A percentile compares a stretch with the other conserved stretches of the same genome.
These are phyloP conservation scores for Phytophthora colocasiae DNA, from an alignment of 352 stramenopile genomes.

Conservation along the genomic window DNA sequence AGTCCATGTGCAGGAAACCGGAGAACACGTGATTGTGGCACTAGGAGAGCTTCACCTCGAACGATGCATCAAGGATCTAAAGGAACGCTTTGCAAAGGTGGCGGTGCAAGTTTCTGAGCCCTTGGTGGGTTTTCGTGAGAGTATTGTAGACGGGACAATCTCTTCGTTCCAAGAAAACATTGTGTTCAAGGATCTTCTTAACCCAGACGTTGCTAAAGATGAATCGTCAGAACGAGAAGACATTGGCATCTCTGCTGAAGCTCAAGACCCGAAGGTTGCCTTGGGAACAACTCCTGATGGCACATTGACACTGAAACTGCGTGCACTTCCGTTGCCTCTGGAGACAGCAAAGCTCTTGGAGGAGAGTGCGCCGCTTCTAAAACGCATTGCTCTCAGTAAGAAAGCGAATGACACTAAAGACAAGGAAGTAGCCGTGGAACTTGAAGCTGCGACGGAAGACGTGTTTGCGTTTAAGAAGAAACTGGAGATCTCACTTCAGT, in stretches of 20 bases:
- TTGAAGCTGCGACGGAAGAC: constrained; percentile 27
- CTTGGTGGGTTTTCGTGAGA: constrained; percentile 92
- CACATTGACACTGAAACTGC: constrained; percentile 77
- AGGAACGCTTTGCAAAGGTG: constrained; percentile 89
- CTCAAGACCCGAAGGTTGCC: constrained; percentile 44
- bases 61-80: constrained; percentile 92
- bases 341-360: constrained; percentile 78
- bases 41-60: constrained; percentile 93
- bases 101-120: constrained; percentile 86
- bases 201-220: constrained; percentile 23
- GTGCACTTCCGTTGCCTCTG: constrained; percentile 76
- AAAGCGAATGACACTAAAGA: constrained; percentile 25
- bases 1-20: constrained; percentile 89
- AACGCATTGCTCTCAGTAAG: constrained; percentile 45
- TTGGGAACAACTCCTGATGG: constrained; percentile 73
- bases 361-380: constrained; percentile 61
- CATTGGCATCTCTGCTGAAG: not conserved
- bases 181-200: constrained; percentile 75
- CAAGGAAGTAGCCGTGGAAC: constrained; percentile 12
- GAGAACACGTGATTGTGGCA: constrained; percentile 91
- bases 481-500: constrained; percentile 53
- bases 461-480: constrained; percentile 43
- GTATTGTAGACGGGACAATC: constrained; percentile 65
- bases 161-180: constrained; percentile 73
- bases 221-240: constrained; percentile 16